Evolutionary conservation across 352 stramenopile genomes (phyloP).

Genomic region (Globisporangium lucens): DNA sequence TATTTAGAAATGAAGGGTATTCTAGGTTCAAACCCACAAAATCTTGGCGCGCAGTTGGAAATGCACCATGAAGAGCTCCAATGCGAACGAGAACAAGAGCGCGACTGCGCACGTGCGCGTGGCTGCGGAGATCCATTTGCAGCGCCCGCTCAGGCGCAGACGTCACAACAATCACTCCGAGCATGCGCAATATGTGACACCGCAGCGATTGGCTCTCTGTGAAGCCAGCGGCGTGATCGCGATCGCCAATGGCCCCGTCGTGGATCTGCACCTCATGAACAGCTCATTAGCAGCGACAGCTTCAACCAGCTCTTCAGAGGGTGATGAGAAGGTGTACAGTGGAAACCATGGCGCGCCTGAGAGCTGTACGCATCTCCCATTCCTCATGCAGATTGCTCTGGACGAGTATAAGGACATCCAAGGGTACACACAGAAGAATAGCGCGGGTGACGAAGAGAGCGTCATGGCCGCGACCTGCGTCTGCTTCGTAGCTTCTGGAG

Average conservation of each 20-base stretch:
- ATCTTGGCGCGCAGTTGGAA: constrained; percentile 2
- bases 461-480: constrained; percentile 32
- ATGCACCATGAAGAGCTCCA: constrained; percentile 3
- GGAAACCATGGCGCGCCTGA: neutral
- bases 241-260: constrained; percentile 40
- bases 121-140: neutral
- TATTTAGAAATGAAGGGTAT: neutral
- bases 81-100: neutral
- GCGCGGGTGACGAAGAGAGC: neutral
- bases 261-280: constrained; percentile 41
- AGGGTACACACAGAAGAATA: constrained; percentile 11
- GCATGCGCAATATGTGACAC: neutral
- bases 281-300: constrained; percentile 3
- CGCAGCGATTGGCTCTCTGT: constrained; percentile 38
- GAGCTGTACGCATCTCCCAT: constrained; percentile 19
- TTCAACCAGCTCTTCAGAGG: neutral
- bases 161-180: neutral
- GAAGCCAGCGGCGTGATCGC: constrained; percentile 33
- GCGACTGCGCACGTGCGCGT: neutral
- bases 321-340: neutral
- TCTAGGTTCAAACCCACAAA: neutral
- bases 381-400: constrained; percentile 40
- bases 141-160: neutral
- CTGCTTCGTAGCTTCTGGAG: constrained; percentile 32
- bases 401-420: constrained; percentile 23